phyloP scores from a whole-genome alignment of 2,329 filamentous ascomycete genomes.

The Phialophora verrucosa region DNA sequence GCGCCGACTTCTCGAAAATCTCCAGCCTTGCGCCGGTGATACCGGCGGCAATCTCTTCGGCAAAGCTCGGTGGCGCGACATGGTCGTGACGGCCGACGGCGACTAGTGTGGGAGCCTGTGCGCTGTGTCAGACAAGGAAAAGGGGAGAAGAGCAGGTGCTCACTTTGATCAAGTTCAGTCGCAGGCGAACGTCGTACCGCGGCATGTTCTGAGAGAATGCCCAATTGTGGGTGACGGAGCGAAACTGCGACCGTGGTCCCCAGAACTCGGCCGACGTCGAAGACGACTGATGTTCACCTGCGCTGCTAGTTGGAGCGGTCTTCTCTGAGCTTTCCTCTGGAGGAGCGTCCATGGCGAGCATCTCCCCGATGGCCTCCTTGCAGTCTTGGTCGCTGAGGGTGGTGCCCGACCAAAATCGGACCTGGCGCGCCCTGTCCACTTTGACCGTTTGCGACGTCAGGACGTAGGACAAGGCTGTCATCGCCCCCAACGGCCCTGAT shows the following conservation, averaged over 20 bases:
- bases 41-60: constrained; percentile 15
- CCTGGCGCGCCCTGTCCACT: constrained; percentile 25
- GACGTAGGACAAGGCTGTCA: constrained; percentile 22
- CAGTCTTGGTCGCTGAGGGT: constrained; percentile 22
- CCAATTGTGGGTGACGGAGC: constrained; percentile 25
- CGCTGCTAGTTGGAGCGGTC: neutral
- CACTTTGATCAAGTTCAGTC: constrained; percentile 22
- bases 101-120: constrained; percentile 25
- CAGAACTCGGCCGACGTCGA: constrained; percentile 12
- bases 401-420: constrained; percentile 28
- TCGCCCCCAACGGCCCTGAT: constrained; percentile 20
- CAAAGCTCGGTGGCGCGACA: constrained; percentile 19
- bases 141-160: neutral
- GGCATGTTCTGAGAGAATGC: constrained; percentile 26
- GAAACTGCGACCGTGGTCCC: constrained; percentile 4
- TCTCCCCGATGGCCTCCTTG: constrained; percentile 13
- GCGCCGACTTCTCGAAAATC: constrained; percentile 28
- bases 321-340: neutral
- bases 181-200: constrained; percentile 24
- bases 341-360: constrained; percentile 22
- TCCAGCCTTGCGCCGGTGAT: constrained; percentile 21
- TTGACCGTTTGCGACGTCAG: constrained; percentile 21
- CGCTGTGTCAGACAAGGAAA: neutral
- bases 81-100: constrained; percentile 27
- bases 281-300: no score